Base-by-base conservation (phyloP, 139 green algal genomes). In the Chlorella sp. region DNA sequence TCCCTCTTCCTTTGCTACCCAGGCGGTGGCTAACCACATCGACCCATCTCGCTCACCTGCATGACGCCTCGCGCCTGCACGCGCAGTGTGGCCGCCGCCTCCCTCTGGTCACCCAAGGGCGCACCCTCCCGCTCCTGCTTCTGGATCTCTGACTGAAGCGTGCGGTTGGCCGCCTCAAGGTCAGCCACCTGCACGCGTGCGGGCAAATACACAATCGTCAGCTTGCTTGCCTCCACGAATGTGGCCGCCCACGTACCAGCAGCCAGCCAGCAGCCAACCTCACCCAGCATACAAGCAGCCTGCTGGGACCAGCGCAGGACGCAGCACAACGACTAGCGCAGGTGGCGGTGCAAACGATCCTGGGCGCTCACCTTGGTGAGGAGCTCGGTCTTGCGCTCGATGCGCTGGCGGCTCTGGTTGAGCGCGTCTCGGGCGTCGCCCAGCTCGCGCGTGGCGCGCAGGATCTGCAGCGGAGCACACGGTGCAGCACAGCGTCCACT, bases 121-220 rank as follows among this genome's bases (percentile, higher is more conserved):
- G 32, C 32, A 14, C n/a, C 49, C 69, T 74, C 69, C 3, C 51
- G 69, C 36, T 71, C 24, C 2, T 69, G 3, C 20, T 20, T 60
- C 2, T 34, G 5, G 10, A 74, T 71, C 2, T 14, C 68, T 14
- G 26, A 34, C n/a, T 67, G 33, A 32, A 83, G 68, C 24, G 60
- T 31, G 1, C 30, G 34, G 20, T 50, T 66, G 20, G 55, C 17
- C 1, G 32, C 62, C 74, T 86, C 77, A 34, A 82, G 71, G 55
- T 80, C 81, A 10, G n/a, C 26, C 34, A 83, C 59, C 68, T 86
- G 72, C 33, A 72, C 50, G 17, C 42, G 42, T 10, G 42, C n/a
- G n/a, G n/a, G n/a, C n/a, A n/a, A n/a, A n/a, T n/a, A n/a, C n/a
- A n/a, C n/a, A n/a, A n/a, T n/a, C n/a, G n/a, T n/a, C n/a, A n/a